These are phyloP conservation scores for Candida arabinofermentans DNA, from an alignment of 805 yeast genomes.

Conservation along the genomic window DNA sequence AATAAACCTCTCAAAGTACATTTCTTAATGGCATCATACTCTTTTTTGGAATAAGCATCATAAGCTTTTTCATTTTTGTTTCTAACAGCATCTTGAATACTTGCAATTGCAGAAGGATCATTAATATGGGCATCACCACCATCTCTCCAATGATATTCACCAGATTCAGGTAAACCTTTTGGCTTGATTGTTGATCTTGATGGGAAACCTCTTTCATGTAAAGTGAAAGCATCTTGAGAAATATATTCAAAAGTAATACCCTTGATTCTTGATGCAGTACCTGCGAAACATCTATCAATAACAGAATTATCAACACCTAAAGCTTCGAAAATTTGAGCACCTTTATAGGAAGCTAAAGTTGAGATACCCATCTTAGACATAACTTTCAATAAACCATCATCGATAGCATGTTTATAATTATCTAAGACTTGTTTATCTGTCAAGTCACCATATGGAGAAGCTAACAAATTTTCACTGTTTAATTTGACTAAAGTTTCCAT, in stretches of 20 bases:
- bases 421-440: slow-evolving; percentile 57
- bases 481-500: slow-evolving; percentile 83
- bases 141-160: slow-evolving; percentile 98
- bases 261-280: slow-evolving; percentile 94
- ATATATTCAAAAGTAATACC: slow-evolving; percentile 95
- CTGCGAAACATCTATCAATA: slow-evolving; percentile 91
- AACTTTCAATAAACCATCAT: slow-evolving; percentile 90
- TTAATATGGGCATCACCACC: slow-evolving; percentile 96
- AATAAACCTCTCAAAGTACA: slow-evolving; percentile 93
- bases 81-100: slow-evolving; percentile 96
- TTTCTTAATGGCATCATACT: slow-evolving; percentile 84
- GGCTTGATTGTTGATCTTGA: slow-evolving; percentile 66
- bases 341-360: slow-evolving; percentile 95
- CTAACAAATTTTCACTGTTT: slow-evolving; percentile 73
- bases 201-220: slow-evolving; percentile 93
- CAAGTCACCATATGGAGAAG: slow-evolving; percentile 37
- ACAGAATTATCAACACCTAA: slow-evolving; percentile 94
- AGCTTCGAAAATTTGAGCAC: slow-evolving; percentile 98
- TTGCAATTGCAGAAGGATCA: slow-evolving; percentile 92
- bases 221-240: slow-evolving; percentile 92
- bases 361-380: slow-evolving; percentile 99
- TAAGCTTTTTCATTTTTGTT: slow-evolving; percentile 93
- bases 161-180: slow-evolving; percentile 82
- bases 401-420: slow-evolving; percentile 81
- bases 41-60: slow-evolving; percentile 84